phyloP scores from a whole-genome alignment of 2,329 filamentous ascomycete genomes.

The Aaosphaeria pasadenensis region DNA sequence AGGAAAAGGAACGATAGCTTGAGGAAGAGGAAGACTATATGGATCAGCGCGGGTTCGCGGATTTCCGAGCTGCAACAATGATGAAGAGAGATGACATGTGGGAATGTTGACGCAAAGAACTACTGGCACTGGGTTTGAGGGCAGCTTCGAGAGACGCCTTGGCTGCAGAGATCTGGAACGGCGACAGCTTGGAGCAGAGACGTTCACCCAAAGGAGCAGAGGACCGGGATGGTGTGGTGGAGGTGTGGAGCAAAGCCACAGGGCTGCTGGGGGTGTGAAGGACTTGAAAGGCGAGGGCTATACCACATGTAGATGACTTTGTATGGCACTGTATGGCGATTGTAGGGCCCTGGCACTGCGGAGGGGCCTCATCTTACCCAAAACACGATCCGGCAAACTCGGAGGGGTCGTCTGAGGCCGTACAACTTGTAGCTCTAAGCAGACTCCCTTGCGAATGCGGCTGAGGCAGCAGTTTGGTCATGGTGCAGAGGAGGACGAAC shows the following conservation, averaged over 20 bases:
- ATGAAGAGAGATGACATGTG: slow-evolving; percentile 29
- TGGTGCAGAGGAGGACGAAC: slow-evolving; percentile 10
- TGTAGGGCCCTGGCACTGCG: slow-evolving; percentile 8
- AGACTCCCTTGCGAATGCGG: slow-evolving; percentile 28
- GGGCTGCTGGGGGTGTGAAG: slow-evolving; percentile 28
- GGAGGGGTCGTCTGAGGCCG: neutral
- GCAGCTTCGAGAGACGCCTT: slow-evolving; percentile 38
- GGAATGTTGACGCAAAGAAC: slow-evolving; percentile 35
- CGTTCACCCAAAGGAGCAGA: slow-evolving; percentile 36
- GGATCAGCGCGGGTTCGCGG: slow-evolving; percentile 26
- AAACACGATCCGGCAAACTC: neutral
- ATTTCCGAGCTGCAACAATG: slow-evolving; percentile 28
- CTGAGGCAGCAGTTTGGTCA: slow-evolving; percentile 20
- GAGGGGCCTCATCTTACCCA: slow-evolving; percentile 2
- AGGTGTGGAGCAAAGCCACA: slow-evolving; percentile 28
- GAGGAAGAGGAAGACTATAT: slow-evolving; percentile 35
- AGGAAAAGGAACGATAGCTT: slow-evolving; percentile 29
- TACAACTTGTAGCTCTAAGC: slow-evolving; percentile 7
- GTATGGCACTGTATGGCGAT: slow-evolving; percentile 1
- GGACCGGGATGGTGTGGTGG: slow-evolving; percentile 25
- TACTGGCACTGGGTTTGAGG: slow-evolving; percentile 36
- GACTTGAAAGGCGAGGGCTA: slow-evolving; percentile 16
- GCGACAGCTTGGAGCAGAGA: slow-evolving; percentile 32
- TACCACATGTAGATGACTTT: neutral
- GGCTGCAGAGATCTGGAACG: slow-evolving; percentile 42